Base-by-base conservation (phyloP, 2,329 filamentous ascomycete genomes). In the Phyllosticta paracitricarpa region DNA sequence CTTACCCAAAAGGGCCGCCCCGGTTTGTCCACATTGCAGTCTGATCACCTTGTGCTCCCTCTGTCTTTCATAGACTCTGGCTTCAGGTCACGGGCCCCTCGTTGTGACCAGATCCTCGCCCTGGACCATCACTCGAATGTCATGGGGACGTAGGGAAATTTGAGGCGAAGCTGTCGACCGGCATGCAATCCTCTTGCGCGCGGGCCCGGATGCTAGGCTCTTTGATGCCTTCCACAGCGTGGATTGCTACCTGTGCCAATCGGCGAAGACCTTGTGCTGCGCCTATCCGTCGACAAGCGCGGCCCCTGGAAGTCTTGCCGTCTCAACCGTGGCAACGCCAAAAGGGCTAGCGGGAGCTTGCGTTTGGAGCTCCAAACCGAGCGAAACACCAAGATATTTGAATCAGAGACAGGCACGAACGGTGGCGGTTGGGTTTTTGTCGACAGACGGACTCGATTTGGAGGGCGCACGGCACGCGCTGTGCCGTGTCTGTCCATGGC, bases 241-340 rank as follows among this genome's bases (percentile, higher is more conserved):
- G 59, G 54, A 19, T 54, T 12, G 54, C 48, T 4, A 51, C 25
- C 48, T 54, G 54, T 61, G 51, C 54, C 59, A 61, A 54, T 57
- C 55, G 59, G 48, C 30, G 51, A 40, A 54, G 51, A 55, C 35
- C n/a, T 57, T 40, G 26, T 59, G 14, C 55, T 61, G 59, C 59
- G 40, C n/a, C 22, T 17, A 54, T 22, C 59, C 59, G 59, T 26
- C 51, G 30, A 51, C 28, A 25, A 54, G 48, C 51, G 59, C 54
- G 53, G 54, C 59, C 59, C 59, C 59, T 61, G 58, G 52, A 26
- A 51, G 48, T 26, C 52, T 54, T 25, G 57, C 48, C 6, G 55
- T 56, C 33, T 56, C 54, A 56, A 60, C 35, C 53, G 25, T 51
- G 25, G 53, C 51, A 24, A 14, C 48, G 24, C 51, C 57, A 48